Conservation (phyloP, 768 basidiomycete species). For the Cystobasidium onofrii region DNA sequence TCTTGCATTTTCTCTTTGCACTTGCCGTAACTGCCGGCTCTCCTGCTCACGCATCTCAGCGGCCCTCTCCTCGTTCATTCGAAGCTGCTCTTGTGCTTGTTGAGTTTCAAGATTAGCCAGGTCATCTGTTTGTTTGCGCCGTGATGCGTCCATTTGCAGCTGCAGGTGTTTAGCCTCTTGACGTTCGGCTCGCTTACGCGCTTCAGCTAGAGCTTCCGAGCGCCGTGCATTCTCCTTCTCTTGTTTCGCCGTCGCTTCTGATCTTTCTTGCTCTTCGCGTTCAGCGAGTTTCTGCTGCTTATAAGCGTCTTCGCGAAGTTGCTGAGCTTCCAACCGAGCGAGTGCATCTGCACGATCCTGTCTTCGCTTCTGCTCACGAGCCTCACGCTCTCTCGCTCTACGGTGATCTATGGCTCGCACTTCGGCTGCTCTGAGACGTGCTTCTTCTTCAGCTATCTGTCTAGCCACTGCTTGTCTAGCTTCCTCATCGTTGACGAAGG, state of each 20-base stretch:
- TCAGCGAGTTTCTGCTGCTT: neutral
- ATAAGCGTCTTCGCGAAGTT: neutral
- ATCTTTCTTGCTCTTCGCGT: neutral
- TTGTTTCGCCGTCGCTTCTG: neutral
- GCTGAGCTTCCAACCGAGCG: constrained; percentile 1
- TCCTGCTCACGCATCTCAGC: neutral
- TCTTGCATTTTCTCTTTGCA: neutral
- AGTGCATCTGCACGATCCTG: constrained; percentile 12
- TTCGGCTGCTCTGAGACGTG: neutral
- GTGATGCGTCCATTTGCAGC: neutral
- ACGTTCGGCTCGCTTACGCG: neutral
- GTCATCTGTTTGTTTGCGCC: neutral
- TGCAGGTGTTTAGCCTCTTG: neutral
- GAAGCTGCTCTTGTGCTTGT: neutral
- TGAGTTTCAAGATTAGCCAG: neutral
- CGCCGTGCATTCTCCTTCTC: neutral
- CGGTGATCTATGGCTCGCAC: neutral
- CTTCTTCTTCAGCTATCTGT: constrained; percentile 7
- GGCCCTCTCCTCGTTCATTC: neutral
- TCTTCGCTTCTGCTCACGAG: neutral
- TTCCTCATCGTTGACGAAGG: constrained; percentile 18
- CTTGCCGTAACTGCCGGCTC: neutral
- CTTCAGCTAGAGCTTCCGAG: neutral
- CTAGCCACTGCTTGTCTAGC: constrained; percentile 2
- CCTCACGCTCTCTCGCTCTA: neutral